A percentile compares a stretch with the other conserved stretches of the same genome.
Evolutionary conservation across 805 yeast species (phyloP).

Genomic region (Ogataea parapolymorpha): DNA sequence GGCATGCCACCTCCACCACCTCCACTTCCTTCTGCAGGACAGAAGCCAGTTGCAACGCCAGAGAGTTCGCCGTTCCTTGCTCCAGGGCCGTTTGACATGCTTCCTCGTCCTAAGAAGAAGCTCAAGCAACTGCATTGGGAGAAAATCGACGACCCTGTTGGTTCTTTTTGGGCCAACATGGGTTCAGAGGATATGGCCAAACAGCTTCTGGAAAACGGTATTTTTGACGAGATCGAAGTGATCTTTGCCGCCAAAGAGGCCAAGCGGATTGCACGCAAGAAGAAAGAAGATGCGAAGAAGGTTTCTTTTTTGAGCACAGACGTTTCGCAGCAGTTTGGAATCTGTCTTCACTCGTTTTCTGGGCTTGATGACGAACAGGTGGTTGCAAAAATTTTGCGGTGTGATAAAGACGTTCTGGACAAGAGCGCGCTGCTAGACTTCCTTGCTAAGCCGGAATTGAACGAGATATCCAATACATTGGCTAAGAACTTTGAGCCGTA

Average conservation of each 20-base stretch:
- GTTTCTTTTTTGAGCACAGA: constrained; percentile 76
- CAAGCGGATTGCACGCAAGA: constrained; percentile 46
- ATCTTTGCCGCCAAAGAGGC: constrained; percentile 82
- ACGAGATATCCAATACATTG: constrained; percentile 68
- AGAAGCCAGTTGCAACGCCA: constrained; percentile 5
- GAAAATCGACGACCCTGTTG: constrained; percentile 75
- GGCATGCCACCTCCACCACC: constrained; percentile 34
- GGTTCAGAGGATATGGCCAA: constrained; percentile 58
- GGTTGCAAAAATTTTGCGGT: constrained; percentile 66
- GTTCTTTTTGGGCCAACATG: constrained; percentile 80
- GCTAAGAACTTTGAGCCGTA: constrained; percentile 78
- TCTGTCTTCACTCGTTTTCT: constrained; percentile 79
- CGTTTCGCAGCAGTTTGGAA: constrained; percentile 91
- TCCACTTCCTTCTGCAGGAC: constrained; percentile 25
- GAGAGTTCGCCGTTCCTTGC: constrained; percentile 25
- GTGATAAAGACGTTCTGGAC: constrained; percentile 68
- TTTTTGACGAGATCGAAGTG: constrained; percentile 77
- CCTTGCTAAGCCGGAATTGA: constrained; percentile 68
- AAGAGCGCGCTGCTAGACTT: constrained; percentile 81
- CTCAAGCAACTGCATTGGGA: constrained; percentile 98
- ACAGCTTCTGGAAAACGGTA: constrained; percentile 69
- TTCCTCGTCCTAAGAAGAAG: constrained; percentile 69
- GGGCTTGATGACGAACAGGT: constrained; percentile 59
- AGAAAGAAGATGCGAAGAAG: constrained; percentile 49
- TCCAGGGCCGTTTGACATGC: constrained; percentile 41